Evolutionary conservation across 306 rosid genomes (phyloP), one percentile per base, ranked within the genome.

Genomic region (Casuarina cunninghamiana): DNA sequence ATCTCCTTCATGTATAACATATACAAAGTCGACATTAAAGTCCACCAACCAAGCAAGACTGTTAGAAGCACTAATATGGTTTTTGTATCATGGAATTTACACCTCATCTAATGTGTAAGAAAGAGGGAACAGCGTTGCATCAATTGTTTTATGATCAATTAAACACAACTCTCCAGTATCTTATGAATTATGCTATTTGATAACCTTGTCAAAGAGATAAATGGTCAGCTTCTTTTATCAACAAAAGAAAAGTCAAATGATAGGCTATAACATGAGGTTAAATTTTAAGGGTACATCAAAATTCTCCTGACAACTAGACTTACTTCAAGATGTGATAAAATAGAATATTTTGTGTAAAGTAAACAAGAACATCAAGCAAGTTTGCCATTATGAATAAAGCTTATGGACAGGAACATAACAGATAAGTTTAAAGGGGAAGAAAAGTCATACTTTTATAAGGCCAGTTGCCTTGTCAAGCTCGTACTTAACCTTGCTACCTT

Each of bases 401-500:
- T 16, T 41, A 21, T 17, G 32, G n/a, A 41, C 35, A 66, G 5
- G 71, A 66, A 66, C n/a, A 41, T 66, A 7, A 49, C 15, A 10
- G 69, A 57, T 21, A 44, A 61, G 71, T 62, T 11, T 45, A 35
- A 55, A 72, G 39, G 9, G 13, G 53, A 51, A 51, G 45, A 16
- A 79, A 15, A 39, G 32, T 60, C 91, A 4, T 57, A 95, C 99
- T 89, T 93, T 93, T 78, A 93, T 95, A 79, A 95, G 99, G 79
- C 99, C 96, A 84, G 82, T 89, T 51, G 83, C 38, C 88, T 95
- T 95, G 91, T 95, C 97, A 67, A 95, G 90, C 90, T 95, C 97
- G 45, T 95, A 93, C 87, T 95, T 95, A 75, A 93, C 97, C 91
- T 95, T 95, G 84, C 97, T 84, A 54, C 99, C 99, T 87, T 88